Evolutionary conservation across 2,329 filamentous ascomycete species (phyloP).

Genomic region (Parasarocladium wereldwijsianum): DNA sequence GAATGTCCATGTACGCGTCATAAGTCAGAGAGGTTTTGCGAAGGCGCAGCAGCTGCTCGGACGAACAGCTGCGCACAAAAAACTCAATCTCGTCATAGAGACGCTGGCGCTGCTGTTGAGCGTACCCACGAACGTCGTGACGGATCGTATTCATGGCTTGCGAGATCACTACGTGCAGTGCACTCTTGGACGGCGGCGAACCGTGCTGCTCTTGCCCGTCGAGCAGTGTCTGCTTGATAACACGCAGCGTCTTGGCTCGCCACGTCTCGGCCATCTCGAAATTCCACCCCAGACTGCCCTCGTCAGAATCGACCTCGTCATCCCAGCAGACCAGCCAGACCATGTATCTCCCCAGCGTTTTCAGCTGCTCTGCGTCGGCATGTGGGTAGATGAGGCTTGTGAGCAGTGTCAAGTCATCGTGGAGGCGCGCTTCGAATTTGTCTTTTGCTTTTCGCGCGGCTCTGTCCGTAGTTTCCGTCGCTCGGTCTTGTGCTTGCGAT

Average conservation of each 20-base stretch:
- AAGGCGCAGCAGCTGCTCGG: slow-evolving; percentile 15
- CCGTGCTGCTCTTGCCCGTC: slow-evolving; percentile 3
- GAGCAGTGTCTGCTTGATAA: slow-evolving; percentile 9
- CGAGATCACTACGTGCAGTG: slow-evolving; percentile 9
- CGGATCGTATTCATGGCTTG: slow-evolving; percentile 13
- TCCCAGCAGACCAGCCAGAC: slow-evolving; percentile 20
- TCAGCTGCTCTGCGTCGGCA: slow-evolving; percentile 8
- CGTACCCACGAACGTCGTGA: slow-evolving; percentile 10
- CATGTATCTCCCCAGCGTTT: slow-evolving; percentile 12
- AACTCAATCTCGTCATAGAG: slow-evolving; percentile 10
- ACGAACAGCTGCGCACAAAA: slow-evolving; percentile 12
- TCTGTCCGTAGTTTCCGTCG: too few relatives aligned
- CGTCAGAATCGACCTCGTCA: slow-evolving; percentile 16
- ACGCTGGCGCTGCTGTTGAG: slow-evolving; percentile 7
- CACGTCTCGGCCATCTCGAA: slow-evolving; percentile 12
- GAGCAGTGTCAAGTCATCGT: slow-evolving; percentile 16
- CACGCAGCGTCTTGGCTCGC: slow-evolving; percentile 11
- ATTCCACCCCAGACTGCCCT: slow-evolving; percentile 13
- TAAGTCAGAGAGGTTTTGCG: slow-evolving; percentile 11
- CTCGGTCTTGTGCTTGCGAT: too few relatives aligned
- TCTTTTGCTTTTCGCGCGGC: too few relatives aligned
- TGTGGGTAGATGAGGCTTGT: slow-evolving; percentile 11
- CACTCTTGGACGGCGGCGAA: background rate
- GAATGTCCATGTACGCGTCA: slow-evolving; percentile 14
- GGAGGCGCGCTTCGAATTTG: slow-evolving; percentile 18